phyloP scores from a whole-genome alignment of 148 eudicot genomes.

The Rhododendron griersonianum region DNA sequence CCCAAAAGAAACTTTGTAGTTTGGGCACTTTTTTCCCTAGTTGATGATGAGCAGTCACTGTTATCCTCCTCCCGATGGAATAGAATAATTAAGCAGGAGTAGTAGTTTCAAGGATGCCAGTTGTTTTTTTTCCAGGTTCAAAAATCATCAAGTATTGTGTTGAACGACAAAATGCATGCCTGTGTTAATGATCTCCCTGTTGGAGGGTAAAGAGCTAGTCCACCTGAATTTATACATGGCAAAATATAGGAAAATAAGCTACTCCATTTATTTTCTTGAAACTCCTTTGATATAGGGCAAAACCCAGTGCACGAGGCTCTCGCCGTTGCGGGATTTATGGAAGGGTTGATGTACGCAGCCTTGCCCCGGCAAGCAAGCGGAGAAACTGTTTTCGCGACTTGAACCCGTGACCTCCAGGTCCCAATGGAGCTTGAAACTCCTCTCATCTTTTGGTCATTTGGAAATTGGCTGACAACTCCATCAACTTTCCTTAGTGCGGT shows the following conservation, averaged over 20 bases:
- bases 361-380: too few species aligned
- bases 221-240: background rate
- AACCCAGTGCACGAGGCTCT: too few species aligned
- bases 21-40: background rate
- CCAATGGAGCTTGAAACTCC: background rate
- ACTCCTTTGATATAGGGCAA: background rate
- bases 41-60: background rate
- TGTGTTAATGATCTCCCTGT: background rate
- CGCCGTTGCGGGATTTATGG: too few species aligned
- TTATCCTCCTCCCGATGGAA: background rate
- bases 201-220: background rate
- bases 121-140: background rate
- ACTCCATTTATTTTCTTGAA: background rate
- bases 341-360: too few species aligned
- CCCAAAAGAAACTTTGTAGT: background rate
- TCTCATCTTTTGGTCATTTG: background rate
- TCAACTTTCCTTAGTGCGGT: background rate
- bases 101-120: slow-evolving; percentile 1
- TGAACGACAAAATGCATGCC: background rate
- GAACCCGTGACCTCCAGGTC: too few species aligned
- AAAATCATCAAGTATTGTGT: background rate
- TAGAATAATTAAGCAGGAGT: background rate
- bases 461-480: background rate
- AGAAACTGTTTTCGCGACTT: too few species aligned
- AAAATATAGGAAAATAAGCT: background rate